Evolutionary conservation across 2,329 filamentous ascomycete genomes (phyloP).

Genomic region (Westerdykella ornata): DNA sequence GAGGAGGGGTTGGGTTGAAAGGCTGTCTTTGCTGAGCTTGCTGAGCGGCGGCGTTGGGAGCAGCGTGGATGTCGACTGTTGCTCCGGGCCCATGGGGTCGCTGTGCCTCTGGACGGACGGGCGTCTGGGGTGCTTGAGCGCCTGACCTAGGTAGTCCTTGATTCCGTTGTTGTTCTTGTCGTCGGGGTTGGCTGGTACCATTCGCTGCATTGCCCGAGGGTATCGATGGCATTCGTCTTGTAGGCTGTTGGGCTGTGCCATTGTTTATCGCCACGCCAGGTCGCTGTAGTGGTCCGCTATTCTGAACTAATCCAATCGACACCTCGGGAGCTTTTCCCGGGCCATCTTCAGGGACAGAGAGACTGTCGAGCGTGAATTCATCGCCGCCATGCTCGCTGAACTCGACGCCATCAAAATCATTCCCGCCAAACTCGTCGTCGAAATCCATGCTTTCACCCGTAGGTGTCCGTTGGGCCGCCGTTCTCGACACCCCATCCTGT

Average conservation of each 20-base stretch:
- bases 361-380: conserved; percentile 26
- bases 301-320: background rate
- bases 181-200: conserved; percentile 14
- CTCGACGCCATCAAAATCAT: conserved; percentile 51
- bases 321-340: conserved; percentile 35
- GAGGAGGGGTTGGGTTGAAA: conserved; percentile 20
- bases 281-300: conserved; percentile 1
- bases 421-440: conserved; percentile 53
- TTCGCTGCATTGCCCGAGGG: conserved; percentile 18
- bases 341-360: conserved; percentile 13
- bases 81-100: conserved; percentile 19
- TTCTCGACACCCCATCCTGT: conserved; percentile 20
- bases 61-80: conserved; percentile 15
- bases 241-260: conserved; percentile 16
- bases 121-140: conserved; percentile 22
- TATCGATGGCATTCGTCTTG: conserved; percentile 19
- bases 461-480: conserved; percentile 5
- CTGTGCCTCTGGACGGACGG: conserved; percentile 18
- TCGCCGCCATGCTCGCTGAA: conserved; percentile 59
- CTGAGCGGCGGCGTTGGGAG: conserved; percentile 8
- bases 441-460: conserved; percentile 32
- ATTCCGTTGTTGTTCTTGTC: conserved; percentile 23
- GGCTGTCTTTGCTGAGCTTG: conserved; percentile 18
- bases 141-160: conserved; percentile 14
- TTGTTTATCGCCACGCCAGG: conserved; percentile 10